Evolutionary conservation across 345 rosid species (phyloP).

Genomic region (Corymbia maculata): DNA sequence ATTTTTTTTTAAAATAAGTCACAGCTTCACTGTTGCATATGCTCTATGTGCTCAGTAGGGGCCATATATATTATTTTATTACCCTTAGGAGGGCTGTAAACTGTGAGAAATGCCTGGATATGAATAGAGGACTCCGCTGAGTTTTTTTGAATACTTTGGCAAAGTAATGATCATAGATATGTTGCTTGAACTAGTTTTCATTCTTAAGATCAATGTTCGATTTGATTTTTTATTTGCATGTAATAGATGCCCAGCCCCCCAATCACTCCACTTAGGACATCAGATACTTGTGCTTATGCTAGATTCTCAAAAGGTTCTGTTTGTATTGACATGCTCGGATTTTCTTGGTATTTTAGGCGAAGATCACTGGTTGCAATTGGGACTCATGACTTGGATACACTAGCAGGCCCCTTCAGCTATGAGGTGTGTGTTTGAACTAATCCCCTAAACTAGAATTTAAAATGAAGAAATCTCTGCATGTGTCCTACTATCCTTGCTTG

Average conservation of each 20-base stretch:
- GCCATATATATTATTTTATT: not conserved
- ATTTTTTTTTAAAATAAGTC: not conserved
- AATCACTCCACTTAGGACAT: not conserved
- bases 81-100: not conserved
- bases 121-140: not conserved
- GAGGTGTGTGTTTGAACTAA: conserved; percentile 47
- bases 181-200: not conserved
- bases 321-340: not conserved
- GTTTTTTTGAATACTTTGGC: not conserved
- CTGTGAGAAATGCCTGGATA: not conserved
- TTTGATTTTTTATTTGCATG: not conserved
- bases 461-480: not conserved
- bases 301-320: not conserved
- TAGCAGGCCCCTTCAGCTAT: conserved; percentile 85
- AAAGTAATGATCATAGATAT: not conserved
- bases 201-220: not conserved
- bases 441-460: not conserved
- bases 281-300: not conserved
- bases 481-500: not conserved
- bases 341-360: conserved; percentile 34
- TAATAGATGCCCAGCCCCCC: not conserved
- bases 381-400: conserved; percentile 89
- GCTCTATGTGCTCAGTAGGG: not conserved
- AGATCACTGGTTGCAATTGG: conserved; percentile 91
- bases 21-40: not conserved